Conservation (phyloP, 257 asterid genomes). For the Solanum tarapatanum region DNA sequence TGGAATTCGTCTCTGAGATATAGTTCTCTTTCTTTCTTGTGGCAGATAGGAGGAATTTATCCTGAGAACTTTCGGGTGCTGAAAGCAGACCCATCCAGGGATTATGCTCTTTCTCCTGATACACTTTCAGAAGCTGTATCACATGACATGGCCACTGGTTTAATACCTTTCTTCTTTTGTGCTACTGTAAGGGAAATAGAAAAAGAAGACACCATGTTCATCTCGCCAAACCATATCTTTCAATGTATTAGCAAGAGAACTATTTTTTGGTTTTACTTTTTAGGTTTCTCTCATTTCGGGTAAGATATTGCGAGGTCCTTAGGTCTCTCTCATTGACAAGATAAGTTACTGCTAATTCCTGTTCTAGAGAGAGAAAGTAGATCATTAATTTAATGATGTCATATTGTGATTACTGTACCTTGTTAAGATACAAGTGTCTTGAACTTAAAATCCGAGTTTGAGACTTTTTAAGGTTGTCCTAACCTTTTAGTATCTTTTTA, state of each 20-base stretch:
- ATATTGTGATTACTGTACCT: neutral
- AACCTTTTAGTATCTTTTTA: neutral
- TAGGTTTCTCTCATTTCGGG: neutral
- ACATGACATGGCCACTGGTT: slow-evolving; percentile 54
- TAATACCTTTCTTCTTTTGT: slow-evolving; percentile 93
- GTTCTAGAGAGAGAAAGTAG: neutral
- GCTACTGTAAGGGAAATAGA: slow-evolving; percentile 67
- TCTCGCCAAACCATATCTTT: neutral
- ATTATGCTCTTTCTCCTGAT: slow-evolving; percentile 67
- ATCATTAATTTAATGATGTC: neutral
- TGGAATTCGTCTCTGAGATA: neutral
- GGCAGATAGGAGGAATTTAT: slow-evolving; percentile 81
- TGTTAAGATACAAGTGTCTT: neutral
- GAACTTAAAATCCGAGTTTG: neutral
- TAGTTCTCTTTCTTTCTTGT: neutral
- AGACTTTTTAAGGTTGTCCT: neutral
- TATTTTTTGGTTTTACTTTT: neutral
- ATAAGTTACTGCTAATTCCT: neutral
- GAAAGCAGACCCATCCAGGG: slow-evolving; percentile 53
- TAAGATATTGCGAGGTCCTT: neutral
- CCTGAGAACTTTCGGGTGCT: slow-evolving; percentile 61
- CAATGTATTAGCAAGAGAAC: neutral
- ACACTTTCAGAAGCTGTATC: slow-evolving; percentile 54
- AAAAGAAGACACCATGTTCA: neutral
- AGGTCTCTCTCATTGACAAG: neutral